phyloP scores from a whole-genome alignment of 2,329 filamentous ascomycete species.

The Fusarium armeniacum region DNA sequence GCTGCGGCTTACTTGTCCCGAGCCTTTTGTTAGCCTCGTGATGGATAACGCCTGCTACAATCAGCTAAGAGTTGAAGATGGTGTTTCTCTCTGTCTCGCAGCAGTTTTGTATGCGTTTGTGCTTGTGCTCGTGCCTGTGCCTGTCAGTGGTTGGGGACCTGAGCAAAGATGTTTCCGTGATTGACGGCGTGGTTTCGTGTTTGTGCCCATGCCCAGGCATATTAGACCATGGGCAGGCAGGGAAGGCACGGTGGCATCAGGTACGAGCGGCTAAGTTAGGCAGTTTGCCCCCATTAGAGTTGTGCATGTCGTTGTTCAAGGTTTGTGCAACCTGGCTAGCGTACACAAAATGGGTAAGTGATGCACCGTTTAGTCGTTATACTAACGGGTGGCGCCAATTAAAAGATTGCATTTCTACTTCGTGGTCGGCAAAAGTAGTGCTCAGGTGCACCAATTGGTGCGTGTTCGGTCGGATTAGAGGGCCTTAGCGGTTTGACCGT shows the following conservation, averaged over 20 bases:
- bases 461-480: conserved; percentile 12
- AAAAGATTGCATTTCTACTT: neutral
- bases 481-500: conserved; percentile 16
- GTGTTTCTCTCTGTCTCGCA: conserved; percentile 24
- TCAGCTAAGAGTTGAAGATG: conserved; percentile 9
- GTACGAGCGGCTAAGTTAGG: conserved; percentile 10
- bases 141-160: conserved; percentile 7
- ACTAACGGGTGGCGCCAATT: conserved; percentile 8
- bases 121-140: conserved; percentile 12
- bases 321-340: conserved; percentile 8
- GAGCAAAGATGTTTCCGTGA: conserved; percentile 30
- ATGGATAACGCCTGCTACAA: conserved; percentile 6
- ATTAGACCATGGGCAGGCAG: conserved; percentile 4
- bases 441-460: conserved; percentile 24
- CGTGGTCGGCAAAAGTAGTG: neutral
- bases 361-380: neutral
- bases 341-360: conserved; percentile 11
- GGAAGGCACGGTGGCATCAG: conserved; percentile 5
- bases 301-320: conserved; percentile 9
- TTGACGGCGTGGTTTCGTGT: conserved; percentile 43
- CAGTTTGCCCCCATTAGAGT: conserved; percentile 1
- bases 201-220: conserved; percentile 12
- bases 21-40: neutral
- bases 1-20: conserved; percentile 4
- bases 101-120: conserved; percentile 24